A percentile compares a stretch with the other conserved stretches of the same genome.
phyloP scores from a whole-genome alignment of 169 alveolate species.

The Plasmodium ovale region DNA sequence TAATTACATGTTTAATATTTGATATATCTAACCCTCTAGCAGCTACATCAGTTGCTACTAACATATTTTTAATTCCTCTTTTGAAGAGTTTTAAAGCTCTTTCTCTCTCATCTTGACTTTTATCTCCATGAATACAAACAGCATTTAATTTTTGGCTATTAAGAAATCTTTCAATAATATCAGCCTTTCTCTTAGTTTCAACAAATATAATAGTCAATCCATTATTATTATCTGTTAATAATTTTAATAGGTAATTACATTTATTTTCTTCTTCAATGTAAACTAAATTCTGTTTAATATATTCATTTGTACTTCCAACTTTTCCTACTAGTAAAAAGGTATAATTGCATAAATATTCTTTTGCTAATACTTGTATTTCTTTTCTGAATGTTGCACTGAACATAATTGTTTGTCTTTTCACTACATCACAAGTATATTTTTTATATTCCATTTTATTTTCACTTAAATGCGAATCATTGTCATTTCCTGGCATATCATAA shows the following conservation, averaged over 20 bases:
- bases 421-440: slow-evolving; percentile 24
- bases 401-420: slow-evolving; percentile 93
- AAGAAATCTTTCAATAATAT: slow-evolving; percentile 89
- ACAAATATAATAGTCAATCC: slow-evolving; percentile 89
- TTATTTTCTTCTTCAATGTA: slow-evolving; percentile 93
- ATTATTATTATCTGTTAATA: slow-evolving; percentile 85
- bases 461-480: slow-evolving; percentile 29
- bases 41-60: slow-evolving; percentile 99
- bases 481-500: slow-evolving; percentile 86
- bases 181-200: slow-evolving; percentile 92
- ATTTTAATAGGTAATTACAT: slow-evolving; percentile 84
- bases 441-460: slow-evolving; percentile 40
- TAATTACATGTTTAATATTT: slow-evolving; percentile 95
- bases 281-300: slow-evolving; percentile 91
- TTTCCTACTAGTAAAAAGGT: slow-evolving; percentile 93
- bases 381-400: slow-evolving; percentile 95
- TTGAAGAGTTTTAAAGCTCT: slow-evolving; percentile 93
- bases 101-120: slow-evolving; percentile 95
- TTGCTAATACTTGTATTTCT: slow-evolving; percentile 94
- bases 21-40: slow-evolving; percentile 99
- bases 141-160: slow-evolving; percentile 89
- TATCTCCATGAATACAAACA: slow-evolving; percentile 96
- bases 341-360: slow-evolving; percentile 90
- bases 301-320: slow-evolving; percentile 95
- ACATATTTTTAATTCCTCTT: slow-evolving; percentile 92